phyloP scores from a whole-genome alignment of 176 grass and related monocot species.

The sorghum (Sorghum bicolor) region Sorghum_bicolor_NCBIv3 NC_012875.2:47074001-47074500 shows the following conservation, averaged over 20 bases:
- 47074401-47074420: not conserved
- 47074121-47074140: not conserved
- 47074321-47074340: constrained; percentile 32
- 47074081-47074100: not conserved
- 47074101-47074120: not conserved
- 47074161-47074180: not conserved
- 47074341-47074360: not conserved
- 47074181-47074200: not conserved
- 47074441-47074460: not conserved
- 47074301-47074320: constrained; percentile 54
- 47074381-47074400: not conserved
- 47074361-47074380: not conserved
- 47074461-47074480: constrained; percentile 35
- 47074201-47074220: not conserved
- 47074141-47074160: not conserved
- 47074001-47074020: not conserved
- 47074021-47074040: not conserved
- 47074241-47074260: constrained; percentile 76
- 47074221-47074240: constrained; percentile 31
- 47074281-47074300: constrained; percentile 53
- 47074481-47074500: constrained; percentile 35
- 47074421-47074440: not conserved
- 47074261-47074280: constrained; percentile 59
- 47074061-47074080: not conserved
- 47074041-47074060: not conserved